Evolutionary conservation across 139 green algal species (phyloP), one percentile per base, ranked within the genome.

Genomic region (Yamagishiella unicocca): DNA sequence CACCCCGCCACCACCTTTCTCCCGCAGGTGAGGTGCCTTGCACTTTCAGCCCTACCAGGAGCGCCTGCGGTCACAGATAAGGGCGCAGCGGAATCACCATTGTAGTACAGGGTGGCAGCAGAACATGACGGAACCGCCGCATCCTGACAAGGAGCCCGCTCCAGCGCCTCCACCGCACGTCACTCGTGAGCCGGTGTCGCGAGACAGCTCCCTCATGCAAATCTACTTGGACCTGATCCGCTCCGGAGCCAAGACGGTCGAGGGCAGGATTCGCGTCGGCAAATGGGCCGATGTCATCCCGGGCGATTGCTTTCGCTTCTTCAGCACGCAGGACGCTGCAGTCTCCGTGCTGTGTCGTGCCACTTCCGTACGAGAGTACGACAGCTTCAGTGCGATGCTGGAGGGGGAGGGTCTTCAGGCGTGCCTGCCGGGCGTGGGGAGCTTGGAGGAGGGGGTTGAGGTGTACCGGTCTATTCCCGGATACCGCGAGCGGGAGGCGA

Each of bases 381-480:
- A 84, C 78, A 84, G 78, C 38, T 84, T 84, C 29, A 38, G 40
- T 6, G 58, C 38, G 1, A 84, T 84, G 78, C 78, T 84, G 31
- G 58, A 74, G 40, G 40, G 58, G 14, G 78, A 84, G 78, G 78
- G 78, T 2, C 29, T 84, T 25, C 33, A 61, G 2, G 58, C 58
- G 25, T 84, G 78, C 58, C 58, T 84, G 38, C 78, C 78, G 33
- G 78, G 78, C 10, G 38, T 74, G 38, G 29, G 12, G 33, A 21
- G 27, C 6, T 2, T 84, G 78, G 78, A 58, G 2, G 37, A 74
- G 55, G 78, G 58, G 12, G 78, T 84, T 25, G 78, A 74, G 78
- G 38, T 84, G 38, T 84, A 84, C 25, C 55, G 78, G 14, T 25
- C 14, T 27, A 84, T 84, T 9, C 78, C 78, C 3, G 78, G 78